Conservation (phyloP, 192 early-diverging fungal species). For the Gigaspora rosea region DNA sequence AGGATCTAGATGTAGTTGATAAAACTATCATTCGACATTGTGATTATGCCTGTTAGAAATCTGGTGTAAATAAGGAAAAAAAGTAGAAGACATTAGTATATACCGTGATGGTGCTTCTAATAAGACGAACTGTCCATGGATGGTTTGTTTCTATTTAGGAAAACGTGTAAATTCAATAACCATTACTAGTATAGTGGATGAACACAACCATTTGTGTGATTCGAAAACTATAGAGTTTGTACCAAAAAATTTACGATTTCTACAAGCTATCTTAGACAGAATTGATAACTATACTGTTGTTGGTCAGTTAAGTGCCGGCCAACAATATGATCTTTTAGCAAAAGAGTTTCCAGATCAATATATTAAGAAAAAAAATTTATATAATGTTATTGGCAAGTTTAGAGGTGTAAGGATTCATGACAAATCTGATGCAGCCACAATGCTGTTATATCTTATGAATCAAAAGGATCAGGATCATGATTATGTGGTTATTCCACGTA, state of each 20-base stretch:
- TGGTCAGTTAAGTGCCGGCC: too few relatives aligned
- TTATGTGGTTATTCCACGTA: too few relatives aligned
- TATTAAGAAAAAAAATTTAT: too few relatives aligned
- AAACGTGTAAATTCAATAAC: background rate
- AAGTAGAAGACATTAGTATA: background rate
- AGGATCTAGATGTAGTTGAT: background rate
- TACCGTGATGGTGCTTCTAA: background rate
- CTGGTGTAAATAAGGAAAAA: background rate
- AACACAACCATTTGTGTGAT: background rate
- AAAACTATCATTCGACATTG: background rate
- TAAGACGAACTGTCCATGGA: background rate
- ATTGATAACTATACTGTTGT: too few relatives aligned
- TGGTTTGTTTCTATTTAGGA: background rate
- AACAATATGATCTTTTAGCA: too few relatives aligned
- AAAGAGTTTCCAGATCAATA: too few relatives aligned
- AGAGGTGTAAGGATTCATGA: too few relatives aligned
- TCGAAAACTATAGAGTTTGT: background rate
- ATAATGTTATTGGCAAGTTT: too few relatives aligned
- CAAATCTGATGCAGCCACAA: too few relatives aligned
- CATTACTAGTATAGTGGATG: background rate
- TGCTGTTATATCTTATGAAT: too few relatives aligned
- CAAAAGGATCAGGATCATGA: too few relatives aligned
- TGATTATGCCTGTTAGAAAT: background rate
- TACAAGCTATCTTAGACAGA: too few relatives aligned
- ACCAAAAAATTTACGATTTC: background rate